phyloP scores from a whole-genome alignment of 2,329 filamentous ascomycete species.

The Rhexocercosporidium sp. region DNA sequence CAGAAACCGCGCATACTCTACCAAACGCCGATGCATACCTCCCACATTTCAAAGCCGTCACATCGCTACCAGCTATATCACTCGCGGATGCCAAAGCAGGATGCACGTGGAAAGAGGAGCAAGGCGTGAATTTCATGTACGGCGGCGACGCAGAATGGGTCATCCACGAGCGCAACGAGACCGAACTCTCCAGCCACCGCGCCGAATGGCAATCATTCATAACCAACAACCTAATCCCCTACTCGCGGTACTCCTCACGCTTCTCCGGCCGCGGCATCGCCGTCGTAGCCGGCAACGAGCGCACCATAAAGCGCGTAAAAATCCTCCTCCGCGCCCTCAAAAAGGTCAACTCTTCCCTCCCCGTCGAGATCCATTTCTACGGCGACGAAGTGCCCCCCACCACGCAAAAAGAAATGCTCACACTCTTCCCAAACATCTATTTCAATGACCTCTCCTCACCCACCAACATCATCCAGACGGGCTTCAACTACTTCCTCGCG shows the following conservation, averaged over 20 bases:
- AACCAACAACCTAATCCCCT: slow-evolving; percentile 16
- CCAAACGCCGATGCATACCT: slow-evolving; percentile 17
- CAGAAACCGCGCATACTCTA: slow-evolving; percentile 14
- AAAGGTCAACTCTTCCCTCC: slow-evolving; percentile 7
- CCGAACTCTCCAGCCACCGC: slow-evolving; percentile 12
- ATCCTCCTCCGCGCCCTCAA: slow-evolving; percentile 16
- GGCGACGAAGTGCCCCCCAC: slow-evolving; percentile 11
- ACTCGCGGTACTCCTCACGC: slow-evolving; percentile 1
- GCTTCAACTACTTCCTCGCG: slow-evolving; percentile 10
- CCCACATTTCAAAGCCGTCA: slow-evolving; percentile 17
- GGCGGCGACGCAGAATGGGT: slow-evolving; percentile 14
- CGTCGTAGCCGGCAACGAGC: slow-evolving; percentile 18
- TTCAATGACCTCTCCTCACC: slow-evolving; percentile 18
- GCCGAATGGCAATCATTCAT: slow-evolving; percentile 19
- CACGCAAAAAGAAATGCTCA: slow-evolving; percentile 6
- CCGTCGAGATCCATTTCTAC: slow-evolving; percentile 19
- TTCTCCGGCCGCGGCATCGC: slow-evolving; percentile 21
- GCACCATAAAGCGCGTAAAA: slow-evolving; percentile 15
- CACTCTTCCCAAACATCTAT: slow-evolving; percentile 9
- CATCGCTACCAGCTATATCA: background rate
- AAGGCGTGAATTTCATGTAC: slow-evolving; percentile 18
- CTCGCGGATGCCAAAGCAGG: slow-evolving; percentile 17
- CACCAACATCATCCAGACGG: slow-evolving; percentile 13
- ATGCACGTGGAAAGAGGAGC: slow-evolving; percentile 12
- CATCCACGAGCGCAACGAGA: slow-evolving; percentile 11